These are phyloP conservation scores for Colletotrichum sp. DNA, from an alignment of 2,329 filamentous ascomycete genomes.

Conservation along the genomic window DNA sequence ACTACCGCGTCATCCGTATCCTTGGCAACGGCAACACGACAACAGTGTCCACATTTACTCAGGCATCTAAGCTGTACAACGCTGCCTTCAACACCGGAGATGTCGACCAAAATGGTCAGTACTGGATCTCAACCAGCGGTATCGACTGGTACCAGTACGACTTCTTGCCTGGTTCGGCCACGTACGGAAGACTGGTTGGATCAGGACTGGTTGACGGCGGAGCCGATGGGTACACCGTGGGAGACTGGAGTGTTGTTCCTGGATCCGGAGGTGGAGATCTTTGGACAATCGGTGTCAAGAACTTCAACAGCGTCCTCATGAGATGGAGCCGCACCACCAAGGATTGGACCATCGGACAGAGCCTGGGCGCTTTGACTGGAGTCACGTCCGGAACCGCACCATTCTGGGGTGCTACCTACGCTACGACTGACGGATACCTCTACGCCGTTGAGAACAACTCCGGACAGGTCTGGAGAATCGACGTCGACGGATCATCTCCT, in stretches of 20 bases:
- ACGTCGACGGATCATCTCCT: background rate
- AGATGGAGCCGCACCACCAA: conserved; percentile 17
- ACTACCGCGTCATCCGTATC: conserved; percentile 25
- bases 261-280: conserved; percentile 18
- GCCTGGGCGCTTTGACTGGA: conserved; percentile 17
- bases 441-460: conserved; percentile 25
- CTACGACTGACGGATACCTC: conserved; percentile 18
- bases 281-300: conserved; percentile 20
- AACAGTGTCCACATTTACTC: background rate
- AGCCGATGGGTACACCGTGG: background rate
- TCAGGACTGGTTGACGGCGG: background rate
- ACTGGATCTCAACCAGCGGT: conserved; percentile 21
- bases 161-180: conserved; percentile 22
- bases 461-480: conserved; percentile 27
- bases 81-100: conserved; percentile 22
- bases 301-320: conserved; percentile 5
- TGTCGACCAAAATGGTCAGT: conserved; percentile 25
- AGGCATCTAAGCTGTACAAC: background rate
- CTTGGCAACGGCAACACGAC: conserved; percentile 15
- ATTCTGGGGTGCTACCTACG: conserved; percentile 24
- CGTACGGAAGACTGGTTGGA: conserved; percentile 10
- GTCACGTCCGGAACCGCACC: background rate
- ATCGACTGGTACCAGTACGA: conserved; percentile 23
- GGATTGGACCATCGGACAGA: background rate
- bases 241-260: conserved; percentile 26